A percentile compares a stretch with the other conserved stretches of the same genome.
phyloP scores from a whole-genome alignment of 257 asterid genomes.

The Asclepias syriaca region DNA sequence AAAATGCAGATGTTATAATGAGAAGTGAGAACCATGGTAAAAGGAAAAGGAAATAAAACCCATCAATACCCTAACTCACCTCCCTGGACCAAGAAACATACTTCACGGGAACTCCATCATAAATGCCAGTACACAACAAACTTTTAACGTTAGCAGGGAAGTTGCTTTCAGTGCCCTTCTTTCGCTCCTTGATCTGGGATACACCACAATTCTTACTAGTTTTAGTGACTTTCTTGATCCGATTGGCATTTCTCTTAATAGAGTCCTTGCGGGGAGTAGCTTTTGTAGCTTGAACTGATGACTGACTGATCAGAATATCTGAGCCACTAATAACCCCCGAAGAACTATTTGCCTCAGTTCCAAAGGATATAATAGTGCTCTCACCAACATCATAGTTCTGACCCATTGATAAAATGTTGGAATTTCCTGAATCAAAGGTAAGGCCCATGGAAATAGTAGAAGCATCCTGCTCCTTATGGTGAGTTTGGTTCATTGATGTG shows the following conservation, averaged over 20 bases:
- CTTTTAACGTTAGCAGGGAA: constrained; percentile 75
- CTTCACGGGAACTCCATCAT: constrained; percentile 86
- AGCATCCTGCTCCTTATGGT: constrained; percentile 31
- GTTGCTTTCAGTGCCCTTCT: constrained; percentile 39
- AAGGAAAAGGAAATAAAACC: background rate
- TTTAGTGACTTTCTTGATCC: constrained; percentile 24
- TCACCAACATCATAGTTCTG: constrained; percentile 32
- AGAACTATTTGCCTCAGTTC: constrained; percentile 33
- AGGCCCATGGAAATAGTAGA: constrained; percentile 25
- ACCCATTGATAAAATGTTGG: constrained; percentile 37
- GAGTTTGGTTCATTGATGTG: constrained; percentile 12
- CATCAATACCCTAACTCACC: constrained; percentile 35
- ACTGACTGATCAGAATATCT: constrained; percentile 32
- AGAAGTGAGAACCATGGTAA: constrained; percentile 1
- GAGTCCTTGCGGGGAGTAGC: constrained; percentile 23
- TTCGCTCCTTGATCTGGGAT: constrained; percentile 41
- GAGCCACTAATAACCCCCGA: constrained; percentile 38
- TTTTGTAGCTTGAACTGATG: constrained; percentile 34
- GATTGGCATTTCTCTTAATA: constrained; percentile 24
- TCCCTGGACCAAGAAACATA: constrained; percentile 86
- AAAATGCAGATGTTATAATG: background rate
- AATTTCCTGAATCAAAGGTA: constrained; percentile 30
- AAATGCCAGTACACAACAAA: constrained; percentile 70
- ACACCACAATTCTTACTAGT: constrained; percentile 27
- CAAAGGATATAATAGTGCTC: constrained; percentile 49